Base-by-base conservation (phyloP, 257 asterid species). In the Primulina eburnea region DNA sequence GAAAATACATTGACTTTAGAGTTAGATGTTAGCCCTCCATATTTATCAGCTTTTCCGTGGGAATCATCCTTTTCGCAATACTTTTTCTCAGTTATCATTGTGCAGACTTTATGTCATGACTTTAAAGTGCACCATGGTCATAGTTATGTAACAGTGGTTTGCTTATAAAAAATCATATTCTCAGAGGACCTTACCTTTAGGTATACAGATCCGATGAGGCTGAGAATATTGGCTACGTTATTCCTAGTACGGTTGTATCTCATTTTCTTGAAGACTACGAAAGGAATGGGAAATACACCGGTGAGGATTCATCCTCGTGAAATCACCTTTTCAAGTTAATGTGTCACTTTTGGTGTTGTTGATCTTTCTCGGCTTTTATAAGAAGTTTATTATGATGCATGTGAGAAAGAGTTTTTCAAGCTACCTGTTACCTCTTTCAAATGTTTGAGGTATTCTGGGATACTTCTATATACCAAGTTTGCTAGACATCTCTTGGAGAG, bases 191-290 rank as follows among this genome's bases (percentile, higher is more conserved):
- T 76, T 75, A 78, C 73, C 62, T 78, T 81, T 89, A 93, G 95
- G 97, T 90, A 74, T 90, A 83, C 96, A 93, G 99, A 83, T 93
- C 99, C 73, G 97, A 89, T 74, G 97, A 89, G 28, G 95, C 80
- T 70, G 97, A 93, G 76, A 90, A 93, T 86, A 93, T 93, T 70
- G 99, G 99, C 34, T 93, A 93, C 62, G 96, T 93, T 72, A 93
- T 90, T 77, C 99, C 99, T 47, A 81, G 95, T 33, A 89, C 90
- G 10, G 97, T 93, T 73, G 96, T 90, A 55, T 87, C 96, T 75
- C 99, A 90, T 89, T 90, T 90, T 82, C 92, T 93, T 78, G 96
- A 93, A 73, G 99, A 93, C 81, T 93, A 90, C 55, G 82, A 83
- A 82, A 90, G 84, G 82, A 86, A 89, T 70, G 96, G 92, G 77